These are phyloP conservation scores for Dothistroma septosporum DNA, from an alignment of 2,329 filamentous ascomycete species.

Conservation along the genomic window DNA sequence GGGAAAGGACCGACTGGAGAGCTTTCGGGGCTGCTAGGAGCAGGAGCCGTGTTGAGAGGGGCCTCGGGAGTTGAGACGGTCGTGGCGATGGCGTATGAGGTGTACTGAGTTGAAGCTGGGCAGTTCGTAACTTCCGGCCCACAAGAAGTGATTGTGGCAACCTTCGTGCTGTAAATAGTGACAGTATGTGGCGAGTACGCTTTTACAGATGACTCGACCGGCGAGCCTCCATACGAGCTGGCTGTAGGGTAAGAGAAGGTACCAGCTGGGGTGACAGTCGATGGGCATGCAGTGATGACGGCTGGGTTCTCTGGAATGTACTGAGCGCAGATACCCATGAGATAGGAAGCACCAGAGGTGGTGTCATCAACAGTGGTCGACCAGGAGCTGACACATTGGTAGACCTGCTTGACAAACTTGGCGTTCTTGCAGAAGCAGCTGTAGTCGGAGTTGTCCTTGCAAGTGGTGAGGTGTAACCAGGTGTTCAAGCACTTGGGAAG, in stretches of 20 bases:
- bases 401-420: conserved; percentile 73
- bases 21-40: conserved; percentile 15
- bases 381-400: conserved; percentile 75
- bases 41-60: not conserved
- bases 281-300: conserved; percentile 70
- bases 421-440: conserved; percentile 81
- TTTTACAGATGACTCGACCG: conserved; percentile 9
- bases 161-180: conserved; percentile 26
- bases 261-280: conserved; percentile 50
- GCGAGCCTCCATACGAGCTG: conserved; percentile 6
- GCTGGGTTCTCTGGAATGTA: conserved; percentile 74
- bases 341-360: conserved; percentile 69
- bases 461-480: conserved; percentile 71
- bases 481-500: conserved; percentile 90
- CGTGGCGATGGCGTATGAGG: conserved; percentile 20
- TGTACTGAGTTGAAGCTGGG: conserved; percentile 25
- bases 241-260: conserved; percentile 15
- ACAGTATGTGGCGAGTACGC: conserved; percentile 13
- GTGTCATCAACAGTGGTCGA: conserved; percentile 63
- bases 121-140: conserved; percentile 38
- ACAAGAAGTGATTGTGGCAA: conserved; percentile 40
- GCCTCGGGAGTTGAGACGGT: conserved; percentile 14
- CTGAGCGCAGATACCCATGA: conserved; percentile 84
- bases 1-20: conserved; percentile 11
- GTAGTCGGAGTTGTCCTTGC: conserved; percentile 77